Base-by-base conservation (phyloP, 2,329 filamentous ascomycete genomes). In the Arthroderma sp. region DNA sequence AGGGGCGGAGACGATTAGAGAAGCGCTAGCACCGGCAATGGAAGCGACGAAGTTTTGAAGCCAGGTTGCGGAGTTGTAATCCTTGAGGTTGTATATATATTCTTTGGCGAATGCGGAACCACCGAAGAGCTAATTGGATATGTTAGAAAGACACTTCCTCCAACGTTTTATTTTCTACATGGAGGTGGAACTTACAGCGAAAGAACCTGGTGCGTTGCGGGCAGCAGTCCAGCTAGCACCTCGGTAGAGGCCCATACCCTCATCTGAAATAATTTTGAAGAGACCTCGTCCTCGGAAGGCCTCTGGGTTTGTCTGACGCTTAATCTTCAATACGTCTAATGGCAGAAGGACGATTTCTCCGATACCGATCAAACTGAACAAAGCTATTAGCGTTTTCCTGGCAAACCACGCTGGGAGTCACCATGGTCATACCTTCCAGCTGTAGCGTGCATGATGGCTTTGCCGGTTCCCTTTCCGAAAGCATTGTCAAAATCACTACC, bases 161-260 rank as follows among this genome's bases (percentile, higher is more conserved):
- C 59, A 47, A 58, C 52, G 30, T 40, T 32, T 9, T 11, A 1
- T 11, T 33, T 9, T 11, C 4, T 11, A 4, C 10, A 11, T 15
- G 4, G 6, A n/a, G 6, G 15, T 8, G 11, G 28, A 30, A 74
- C 84, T 52, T 77, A 91, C 86, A 53, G 91, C 91, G 60, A 98
- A 98, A 29, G 88, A 95, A 42, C 91, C 91, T 44, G 91, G 91
- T 10, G 91, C 91, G 60, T 98, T 98, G 61, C 91, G 81, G 49
- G 91, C 91, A 43, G 91, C 91, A 42, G 91, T 96, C 91, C 91
- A 96, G 55, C 86, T 86, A 79, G 88, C 94, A 48, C 91, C 91
- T 61, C 91, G 80, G 72, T 98, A 98, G 42, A 98, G 71, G 41
- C 87, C 87, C 59, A 96, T 93, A 32, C 91, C 91, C 67, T 98